Conservation (phyloP, 352 stramenopile species). For the Phytophthora colocasiae region DNA sequence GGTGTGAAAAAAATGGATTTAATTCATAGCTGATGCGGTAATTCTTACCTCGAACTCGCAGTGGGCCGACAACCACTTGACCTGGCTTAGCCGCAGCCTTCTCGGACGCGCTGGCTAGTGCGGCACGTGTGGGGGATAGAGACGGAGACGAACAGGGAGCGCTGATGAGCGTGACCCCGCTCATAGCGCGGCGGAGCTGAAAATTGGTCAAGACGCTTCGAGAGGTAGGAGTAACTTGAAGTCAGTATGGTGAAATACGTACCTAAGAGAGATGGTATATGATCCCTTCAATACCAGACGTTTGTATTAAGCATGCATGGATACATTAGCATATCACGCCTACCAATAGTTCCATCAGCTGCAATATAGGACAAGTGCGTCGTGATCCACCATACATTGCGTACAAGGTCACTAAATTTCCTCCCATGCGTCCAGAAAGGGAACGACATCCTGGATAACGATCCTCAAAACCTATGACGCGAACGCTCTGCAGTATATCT, state of each 20-base stretch:
- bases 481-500: too few species aligned
- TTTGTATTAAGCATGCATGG: too few species aligned
- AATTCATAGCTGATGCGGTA: not conserved
- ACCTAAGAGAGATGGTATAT: slow-evolving; percentile 10
- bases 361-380: too few species aligned
- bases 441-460: too few species aligned
- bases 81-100: slow-evolving; percentile 54
- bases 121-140: slow-evolving; percentile 59
- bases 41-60: slow-evolving; percentile 64
- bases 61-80: slow-evolving; percentile 50
- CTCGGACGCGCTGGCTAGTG: slow-evolving; percentile 58
- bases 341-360: too few species aligned
- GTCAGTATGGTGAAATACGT: slow-evolving; percentile 11
- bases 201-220: not conserved
- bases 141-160: slow-evolving; percentile 15
- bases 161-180: slow-evolving; percentile 19
- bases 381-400: too few species aligned
- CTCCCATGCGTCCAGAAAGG: too few species aligned
- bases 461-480: too few species aligned
- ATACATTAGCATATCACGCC: too few species aligned
- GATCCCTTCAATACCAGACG: not conserved
- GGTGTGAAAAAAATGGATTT: slow-evolving; percentile 3
- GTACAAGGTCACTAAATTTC: too few species aligned
- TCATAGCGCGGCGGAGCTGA: slow-evolving; percentile 22
- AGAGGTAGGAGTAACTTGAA: slow-evolving; percentile 9